These are phyloP conservation scores for Coniferiporia sulphurascens DNA, from an alignment of 1,284 basidiomycete genomes.

Conservation along the genomic window DNA sequence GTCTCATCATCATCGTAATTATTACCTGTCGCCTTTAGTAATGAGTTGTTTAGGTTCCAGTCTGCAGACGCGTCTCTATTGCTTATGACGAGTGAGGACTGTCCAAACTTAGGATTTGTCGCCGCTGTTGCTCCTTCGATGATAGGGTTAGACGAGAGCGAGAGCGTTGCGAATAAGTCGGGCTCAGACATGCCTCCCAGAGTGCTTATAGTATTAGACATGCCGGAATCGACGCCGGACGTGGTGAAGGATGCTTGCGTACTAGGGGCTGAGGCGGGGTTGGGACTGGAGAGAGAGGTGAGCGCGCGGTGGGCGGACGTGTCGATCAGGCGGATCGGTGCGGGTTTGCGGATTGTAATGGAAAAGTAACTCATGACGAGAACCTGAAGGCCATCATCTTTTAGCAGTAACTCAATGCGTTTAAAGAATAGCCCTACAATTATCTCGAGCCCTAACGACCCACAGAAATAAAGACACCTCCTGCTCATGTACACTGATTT, in stretches of 20 bases:
- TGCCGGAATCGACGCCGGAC: constrained; percentile 18
- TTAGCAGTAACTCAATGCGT: constrained; percentile 11
- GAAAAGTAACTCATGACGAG: constrained; percentile 44
- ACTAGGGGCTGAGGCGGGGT: constrained; percentile 28
- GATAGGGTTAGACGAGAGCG: constrained; percentile 59
- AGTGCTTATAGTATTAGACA: background rate
- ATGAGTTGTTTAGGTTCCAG: background rate
- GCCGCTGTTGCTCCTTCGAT: constrained; percentile 23
- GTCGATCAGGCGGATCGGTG: constrained; percentile 60
- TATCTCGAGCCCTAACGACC: constrained; percentile 45
- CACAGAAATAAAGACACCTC: constrained; percentile 42
- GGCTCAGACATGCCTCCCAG: constrained; percentile 37
- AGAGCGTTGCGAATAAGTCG: constrained; percentile 55
- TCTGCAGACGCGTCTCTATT: background rate
- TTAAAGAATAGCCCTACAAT: constrained; percentile 36
- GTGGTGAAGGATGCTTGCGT: constrained; percentile 20
- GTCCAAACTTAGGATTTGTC: constrained; percentile 57
- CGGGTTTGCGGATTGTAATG: constrained; percentile 58
- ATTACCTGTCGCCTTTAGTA: constrained; percentile 5
- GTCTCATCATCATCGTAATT: constrained; percentile 26
- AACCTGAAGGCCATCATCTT: constrained; percentile 34
- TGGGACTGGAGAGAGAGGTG: constrained; percentile 32
- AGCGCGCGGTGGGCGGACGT: constrained; percentile 35
- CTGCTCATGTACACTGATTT: constrained; percentile 18
- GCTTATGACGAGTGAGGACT: constrained; percentile 43